Base-by-base conservation (phyloP, 306 rosid genomes). In the Canavalia gladiata region DNA sequence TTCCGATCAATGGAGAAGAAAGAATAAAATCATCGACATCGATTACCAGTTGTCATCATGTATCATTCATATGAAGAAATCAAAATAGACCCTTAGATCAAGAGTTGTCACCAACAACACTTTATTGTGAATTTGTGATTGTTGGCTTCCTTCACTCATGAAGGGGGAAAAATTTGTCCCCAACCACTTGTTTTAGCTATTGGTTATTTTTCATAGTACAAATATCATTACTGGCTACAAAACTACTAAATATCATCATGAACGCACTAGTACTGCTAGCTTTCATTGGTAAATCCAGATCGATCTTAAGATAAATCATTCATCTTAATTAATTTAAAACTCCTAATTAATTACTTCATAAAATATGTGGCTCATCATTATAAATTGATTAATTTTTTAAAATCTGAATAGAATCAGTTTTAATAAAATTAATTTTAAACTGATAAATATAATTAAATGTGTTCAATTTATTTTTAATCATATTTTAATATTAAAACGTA, bases 61-160 rank as follows among this genome's bases (percentile, higher is more conserved):
- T 67, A 79, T 76, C 50, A 59, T 74, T 31, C 7, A 42, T 43
- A 7, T 33, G 45, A 46, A 66, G 47, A 72, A 78, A 49, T 74
- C 46, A 75, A 84, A 68, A 71, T 62, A 43, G 78, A 60, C 74
- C 65, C 35, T 68, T 50, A 8, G 62, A 75, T 42, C 25, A 49
- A 5, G 71, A 80, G 35, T 43, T 76, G 34, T 64, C 77, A 47
- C 78, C 65, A 39, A 55, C 59, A 42, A 18, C 64, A 55, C 82
- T 64, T n/a, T 65, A 45, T 29, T 31, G 35, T 81, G 10, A 65
- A 68, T 33, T 37, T 67, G 57, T 67, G 56, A 70, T 56, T 18
- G 67, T 51, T 80, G 57, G 6, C n/a, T 51, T 46, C 28, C 7
- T 13, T 37, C 51, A 31, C 10, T 7, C 33, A 1, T 56, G 6